Conservation (phyloP, 768 basidiomycete genomes). For the Russula griseocarnosa region DNA sequence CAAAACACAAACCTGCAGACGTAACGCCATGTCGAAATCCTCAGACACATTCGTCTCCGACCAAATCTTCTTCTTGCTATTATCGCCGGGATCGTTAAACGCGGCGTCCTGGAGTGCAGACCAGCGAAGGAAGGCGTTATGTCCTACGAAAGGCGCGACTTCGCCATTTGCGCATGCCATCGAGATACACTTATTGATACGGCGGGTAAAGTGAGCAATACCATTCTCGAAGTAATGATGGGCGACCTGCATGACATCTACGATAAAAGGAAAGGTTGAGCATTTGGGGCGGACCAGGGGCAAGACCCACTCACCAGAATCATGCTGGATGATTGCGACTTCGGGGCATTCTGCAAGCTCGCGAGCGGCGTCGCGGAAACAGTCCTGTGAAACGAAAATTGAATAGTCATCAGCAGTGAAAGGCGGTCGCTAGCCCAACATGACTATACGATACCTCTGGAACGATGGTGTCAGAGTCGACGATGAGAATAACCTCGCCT, state of each 20-base stretch:
- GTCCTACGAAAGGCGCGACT: conserved; percentile 79
- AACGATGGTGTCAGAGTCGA: conserved; percentile 77
- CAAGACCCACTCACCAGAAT: conserved; percentile 49
- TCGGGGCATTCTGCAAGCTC: conserved; percentile 80
- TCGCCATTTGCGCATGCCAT: conserved; percentile 80
- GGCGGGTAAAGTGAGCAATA: conserved; percentile 80
- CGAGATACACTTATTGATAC: conserved; percentile 80
- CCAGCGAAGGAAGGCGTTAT: conserved; percentile 90
- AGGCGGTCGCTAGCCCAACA: background rate
- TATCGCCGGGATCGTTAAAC: conserved; percentile 63
- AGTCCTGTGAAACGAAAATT: conserved; percentile 49
- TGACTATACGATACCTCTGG: conserved; percentile 50
- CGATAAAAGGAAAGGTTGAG: background rate
- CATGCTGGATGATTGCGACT: conserved; percentile 87
- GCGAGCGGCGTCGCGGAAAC: conserved; percentile 83
- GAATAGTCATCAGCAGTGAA: background rate
- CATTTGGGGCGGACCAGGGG: background rate
- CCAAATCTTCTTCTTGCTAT: conserved; percentile 65
- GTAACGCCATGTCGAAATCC: conserved; percentile 77
- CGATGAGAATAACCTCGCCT: conserved; percentile 74
- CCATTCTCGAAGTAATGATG: conserved; percentile 90
- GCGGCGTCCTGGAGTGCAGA: conserved; percentile 83
- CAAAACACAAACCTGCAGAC: conserved; percentile 42
- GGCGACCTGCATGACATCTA: conserved; percentile 87
- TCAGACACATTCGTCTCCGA: conserved; percentile 79